Evolutionary conservation across 129 eudicot genomes (phyloP).

Genomic region (Saussurea involucrata): DNA sequence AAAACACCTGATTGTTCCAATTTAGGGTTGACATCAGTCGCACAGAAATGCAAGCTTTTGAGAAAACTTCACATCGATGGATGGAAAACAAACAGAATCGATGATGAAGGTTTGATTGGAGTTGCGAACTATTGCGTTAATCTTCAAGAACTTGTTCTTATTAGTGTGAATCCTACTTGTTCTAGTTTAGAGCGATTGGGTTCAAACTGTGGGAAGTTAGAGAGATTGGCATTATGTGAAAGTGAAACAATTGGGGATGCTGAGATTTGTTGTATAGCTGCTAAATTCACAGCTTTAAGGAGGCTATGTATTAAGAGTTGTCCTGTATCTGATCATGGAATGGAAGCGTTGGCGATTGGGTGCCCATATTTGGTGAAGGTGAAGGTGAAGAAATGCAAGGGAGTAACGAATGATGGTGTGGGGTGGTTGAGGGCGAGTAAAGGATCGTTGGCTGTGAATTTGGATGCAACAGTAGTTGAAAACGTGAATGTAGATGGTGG

Average conservation of each 20-base stretch:
- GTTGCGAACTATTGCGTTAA: slow-evolving; percentile 54
- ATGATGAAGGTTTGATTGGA: slow-evolving; percentile 53
- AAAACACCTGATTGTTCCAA: slow-evolving; percentile 68
- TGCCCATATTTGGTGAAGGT: slow-evolving; percentile 85
- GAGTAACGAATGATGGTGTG: slow-evolving; percentile 53
- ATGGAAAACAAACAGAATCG: slow-evolving; percentile 62
- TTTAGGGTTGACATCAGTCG: slow-evolving; percentile 45
- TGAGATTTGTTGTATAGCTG: slow-evolving; percentile 69
- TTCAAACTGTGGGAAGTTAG: slow-evolving; percentile 47
- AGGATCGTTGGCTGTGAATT: slow-evolving; percentile 47
- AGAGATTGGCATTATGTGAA: slow-evolving; percentile 67
- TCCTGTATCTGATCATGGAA: slow-evolving; percentile 70
- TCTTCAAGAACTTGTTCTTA: slow-evolving; percentile 67
- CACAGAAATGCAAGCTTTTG: slow-evolving; percentile 54
- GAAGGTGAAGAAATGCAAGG: slow-evolving; percentile 77
- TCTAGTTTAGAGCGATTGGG: slow-evolving; percentile 49
- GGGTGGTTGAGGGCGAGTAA: slow-evolving; percentile 61
- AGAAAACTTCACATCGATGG: slow-evolving; percentile 82
- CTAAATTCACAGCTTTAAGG: slow-evolving; percentile 59
- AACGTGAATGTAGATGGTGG: slow-evolving; percentile 30
- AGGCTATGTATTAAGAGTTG: slow-evolving; percentile 76
- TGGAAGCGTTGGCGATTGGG: slow-evolving; percentile 67
- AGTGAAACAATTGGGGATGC: slow-evolving; percentile 70
- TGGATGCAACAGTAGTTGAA: slow-evolving; percentile 55
- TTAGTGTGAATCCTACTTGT: slow-evolving; percentile 57